Evolutionary conservation across 306 rosid species (phyloP).

Genomic region (Hylodesmum podocarpum): DNA sequence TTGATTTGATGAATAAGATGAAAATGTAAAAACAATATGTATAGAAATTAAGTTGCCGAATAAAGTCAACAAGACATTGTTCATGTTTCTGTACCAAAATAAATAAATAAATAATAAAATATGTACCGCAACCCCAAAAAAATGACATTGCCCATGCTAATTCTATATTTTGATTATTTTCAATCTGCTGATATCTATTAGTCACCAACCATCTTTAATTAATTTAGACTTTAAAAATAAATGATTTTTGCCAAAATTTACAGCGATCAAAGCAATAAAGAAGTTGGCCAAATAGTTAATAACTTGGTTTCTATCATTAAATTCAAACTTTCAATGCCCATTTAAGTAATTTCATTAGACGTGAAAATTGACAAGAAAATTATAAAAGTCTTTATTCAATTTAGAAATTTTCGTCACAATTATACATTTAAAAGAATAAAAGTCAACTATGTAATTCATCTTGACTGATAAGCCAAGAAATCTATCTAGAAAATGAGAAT

Average conservation of each 20-base stretch:
- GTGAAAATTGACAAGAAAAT: neutral
- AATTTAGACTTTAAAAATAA: neutral
- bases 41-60: neutral
- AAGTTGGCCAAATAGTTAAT: neutral
- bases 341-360: neutral
- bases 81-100: no score
- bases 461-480: neutral
- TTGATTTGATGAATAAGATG: neutral
- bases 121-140: no score
- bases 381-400: neutral
- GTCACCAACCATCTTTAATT: neutral
- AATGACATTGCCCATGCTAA: neutral
- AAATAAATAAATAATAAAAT: no score
- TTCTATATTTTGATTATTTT: neutral
- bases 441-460: constrained; percentile 2
- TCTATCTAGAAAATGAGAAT: no score
- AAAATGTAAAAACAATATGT: neutral
- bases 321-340: neutral
- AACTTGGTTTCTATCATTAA: neutral
- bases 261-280: neutral
- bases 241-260: neutral
- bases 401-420: neutral
- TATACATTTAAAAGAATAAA: neutral
- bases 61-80: neutral
- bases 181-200: neutral